A percentile compares a stretch with the other conserved stretches of the same genome.
These are phyloP conservation scores for Pseudoscleropodium purum DNA, from an alignment of 225 moss, liverwort and hornwort species.

Conservation along the genomic window DNA sequence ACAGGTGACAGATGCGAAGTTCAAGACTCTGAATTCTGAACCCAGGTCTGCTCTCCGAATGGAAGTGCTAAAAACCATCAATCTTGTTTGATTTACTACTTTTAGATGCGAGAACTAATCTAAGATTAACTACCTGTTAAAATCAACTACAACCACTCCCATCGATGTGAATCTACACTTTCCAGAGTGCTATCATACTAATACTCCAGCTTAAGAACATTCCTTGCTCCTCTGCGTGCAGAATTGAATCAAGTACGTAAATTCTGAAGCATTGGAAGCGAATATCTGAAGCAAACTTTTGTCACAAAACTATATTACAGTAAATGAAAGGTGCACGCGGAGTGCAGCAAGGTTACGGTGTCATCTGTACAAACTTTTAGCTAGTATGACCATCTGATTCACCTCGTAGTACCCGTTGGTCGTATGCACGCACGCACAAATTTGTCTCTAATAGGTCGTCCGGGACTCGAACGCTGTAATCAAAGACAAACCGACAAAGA, in stretches of 20 bases:
- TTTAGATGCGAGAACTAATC: background rate
- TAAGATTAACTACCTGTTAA: background rate
- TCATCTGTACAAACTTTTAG: conserved; percentile 14
- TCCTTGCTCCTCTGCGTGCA: background rate
- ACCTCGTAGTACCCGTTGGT: background rate
- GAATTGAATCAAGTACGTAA: background rate
- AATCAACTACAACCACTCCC: background rate
- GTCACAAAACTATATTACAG: conserved; percentile 26
- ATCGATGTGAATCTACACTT: background rate
- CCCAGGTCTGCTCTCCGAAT: background rate
- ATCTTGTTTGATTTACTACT: background rate
- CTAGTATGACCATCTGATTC: background rate
- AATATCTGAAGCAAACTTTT: background rate
- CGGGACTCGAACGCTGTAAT: conserved; percentile 40
- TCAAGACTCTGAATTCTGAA: background rate
- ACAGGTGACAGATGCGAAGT: background rate
- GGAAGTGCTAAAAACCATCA: background rate
- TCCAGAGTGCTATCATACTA: background rate
- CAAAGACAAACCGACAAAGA: background rate
- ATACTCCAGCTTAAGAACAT: background rate
- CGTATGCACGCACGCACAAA: background rate
- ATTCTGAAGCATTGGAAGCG: background rate
- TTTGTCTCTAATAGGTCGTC: conserved; percentile 3
- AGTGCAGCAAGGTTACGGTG: conserved; percentile 17
- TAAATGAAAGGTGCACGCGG: conserved; percentile 3